Conservation (phyloP, 2,329 filamentous ascomycete species). For the Scedosporium dehoogii region DNA sequence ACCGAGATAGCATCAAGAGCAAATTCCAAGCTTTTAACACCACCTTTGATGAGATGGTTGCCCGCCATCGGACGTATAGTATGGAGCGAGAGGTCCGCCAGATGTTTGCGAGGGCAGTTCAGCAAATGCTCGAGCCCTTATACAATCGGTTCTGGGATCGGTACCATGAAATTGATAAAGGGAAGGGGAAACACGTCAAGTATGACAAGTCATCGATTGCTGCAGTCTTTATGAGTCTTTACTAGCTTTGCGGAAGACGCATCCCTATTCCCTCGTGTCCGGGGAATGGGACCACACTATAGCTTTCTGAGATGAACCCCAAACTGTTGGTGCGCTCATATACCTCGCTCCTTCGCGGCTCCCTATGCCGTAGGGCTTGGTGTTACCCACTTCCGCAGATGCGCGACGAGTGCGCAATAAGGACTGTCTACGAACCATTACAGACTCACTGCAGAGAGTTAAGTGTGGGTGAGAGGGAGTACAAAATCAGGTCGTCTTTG, state of each 20-base stretch:
- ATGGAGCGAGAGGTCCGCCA: slow-evolving; percentile 88
- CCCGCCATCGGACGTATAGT: slow-evolving; percentile 68
- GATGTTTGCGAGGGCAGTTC: slow-evolving; percentile 73
- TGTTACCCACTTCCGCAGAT: no score
- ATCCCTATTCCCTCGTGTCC: background rate
- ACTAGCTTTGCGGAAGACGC: background rate
- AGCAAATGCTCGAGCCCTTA: slow-evolving; percentile 84
- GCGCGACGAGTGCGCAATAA: no score
- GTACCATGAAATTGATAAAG: slow-evolving; percentile 96
- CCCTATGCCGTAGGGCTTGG: no score
- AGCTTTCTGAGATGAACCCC: background rate
- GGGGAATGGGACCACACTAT: background rate
- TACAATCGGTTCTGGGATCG: slow-evolving; percentile 95
- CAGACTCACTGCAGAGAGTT: no score
- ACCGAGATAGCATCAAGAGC: slow-evolving; percentile 92
- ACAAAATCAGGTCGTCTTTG: no score
- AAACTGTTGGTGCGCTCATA: no score
- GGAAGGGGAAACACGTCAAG: slow-evolving; percentile 95
- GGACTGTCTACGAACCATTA: no score
- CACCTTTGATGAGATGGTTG: slow-evolving; percentile 80
- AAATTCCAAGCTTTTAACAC: slow-evolving; percentile 91
- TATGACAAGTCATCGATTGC: slow-evolving; percentile 83
- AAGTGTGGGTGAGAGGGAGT: no score
- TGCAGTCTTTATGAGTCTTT: slow-evolving; percentile 46
- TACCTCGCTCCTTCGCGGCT: no score